Conservation (phyloP, 2,329 filamentous ascomycete species). For the Diaporthe ilicicola region DNA sequence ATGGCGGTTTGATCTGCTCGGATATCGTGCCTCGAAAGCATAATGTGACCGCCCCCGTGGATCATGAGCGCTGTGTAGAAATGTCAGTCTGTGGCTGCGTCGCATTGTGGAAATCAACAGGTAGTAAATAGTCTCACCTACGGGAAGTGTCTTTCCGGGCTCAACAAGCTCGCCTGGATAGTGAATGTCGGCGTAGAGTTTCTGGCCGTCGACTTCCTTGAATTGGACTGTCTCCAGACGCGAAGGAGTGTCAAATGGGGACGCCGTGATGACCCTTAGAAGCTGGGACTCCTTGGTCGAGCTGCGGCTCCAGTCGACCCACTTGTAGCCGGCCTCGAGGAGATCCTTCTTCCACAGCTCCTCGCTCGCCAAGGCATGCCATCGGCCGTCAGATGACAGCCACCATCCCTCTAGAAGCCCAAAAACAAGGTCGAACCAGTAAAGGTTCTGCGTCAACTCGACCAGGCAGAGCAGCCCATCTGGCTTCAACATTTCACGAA, state of each 20-base stretch:
- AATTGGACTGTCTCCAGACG: conserved; percentile 35
- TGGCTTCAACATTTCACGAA: conserved; percentile 39
- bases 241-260: background rate
- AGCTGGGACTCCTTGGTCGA: conserved; percentile 37
- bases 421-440: conserved; percentile 44
- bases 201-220: conserved; percentile 35
- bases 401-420: conserved; percentile 49
- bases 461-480: conserved; percentile 43
- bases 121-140: conserved; percentile 25
- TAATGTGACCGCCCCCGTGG: conserved; percentile 53
- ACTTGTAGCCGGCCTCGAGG: conserved; percentile 35
- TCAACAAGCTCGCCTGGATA: conserved; percentile 36
- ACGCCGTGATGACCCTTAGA: conserved; percentile 40
- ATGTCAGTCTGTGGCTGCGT: background rate
- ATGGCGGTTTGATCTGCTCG: conserved; percentile 46
- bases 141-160: conserved; percentile 7
- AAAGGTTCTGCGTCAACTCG: conserved; percentile 41
- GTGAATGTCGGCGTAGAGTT: conserved; percentile 45
- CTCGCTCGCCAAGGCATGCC: conserved; percentile 36
- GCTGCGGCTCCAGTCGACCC: conserved; percentile 40
- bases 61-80: conserved; percentile 50
- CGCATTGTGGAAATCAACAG: background rate
- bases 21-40: conserved; percentile 48
- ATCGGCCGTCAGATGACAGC: conserved; percentile 42
- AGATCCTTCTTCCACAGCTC: conserved; percentile 38